Conservation (phyloP, 2,329 filamentous ascomycete species). For the Rhynchosporium graminicola region DNA sequence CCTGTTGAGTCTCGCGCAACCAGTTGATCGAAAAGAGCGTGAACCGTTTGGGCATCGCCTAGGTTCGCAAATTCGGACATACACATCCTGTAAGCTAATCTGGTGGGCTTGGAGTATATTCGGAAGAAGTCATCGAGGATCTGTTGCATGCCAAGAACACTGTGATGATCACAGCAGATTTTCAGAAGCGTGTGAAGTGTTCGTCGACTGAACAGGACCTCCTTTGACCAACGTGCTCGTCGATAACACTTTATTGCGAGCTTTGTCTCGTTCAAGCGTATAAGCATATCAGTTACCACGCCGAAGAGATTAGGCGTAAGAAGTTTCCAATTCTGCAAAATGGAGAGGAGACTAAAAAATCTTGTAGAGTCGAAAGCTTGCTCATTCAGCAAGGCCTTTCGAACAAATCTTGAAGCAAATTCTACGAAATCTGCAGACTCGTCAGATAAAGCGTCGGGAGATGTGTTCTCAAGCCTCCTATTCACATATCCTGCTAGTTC, state of each 20-base stretch:
- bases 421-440: slow-evolving; percentile 15
- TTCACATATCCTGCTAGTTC: slow-evolving; percentile 28
- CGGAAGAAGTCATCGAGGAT: slow-evolving; percentile 43
- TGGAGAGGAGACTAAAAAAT: slow-evolving; percentile 28
- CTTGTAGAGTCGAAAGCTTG: slow-evolving; percentile 22
- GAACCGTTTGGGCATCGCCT: slow-evolving; percentile 48
- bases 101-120: slow-evolving; percentile 36
- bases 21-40: slow-evolving; percentile 47
- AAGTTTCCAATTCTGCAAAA: slow-evolving; percentile 30
- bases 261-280: slow-evolving; percentile 26
- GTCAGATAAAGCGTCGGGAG: not conserved
- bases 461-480: slow-evolving; percentile 9
- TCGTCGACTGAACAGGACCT: slow-evolving; percentile 23
- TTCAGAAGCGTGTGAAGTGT: slow-evolving; percentile 39
- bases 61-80: slow-evolving; percentile 46
- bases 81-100: slow-evolving; percentile 40
- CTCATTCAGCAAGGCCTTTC: slow-evolving; percentile 24
- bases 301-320: slow-evolving; percentile 28
- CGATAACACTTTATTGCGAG: slow-evolving; percentile 34
- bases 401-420: slow-evolving; percentile 30
- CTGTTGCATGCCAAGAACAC: slow-evolving; percentile 42
- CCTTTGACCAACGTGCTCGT: slow-evolving; percentile 22
- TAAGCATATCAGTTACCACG: slow-evolving; percentile 27
- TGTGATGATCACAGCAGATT: slow-evolving; percentile 38
- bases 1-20: slow-evolving; percentile 21